phyloP scores from a whole-genome alignment of 495 filamentous ascomycete species.

The Xylaria acuta region DNA sequence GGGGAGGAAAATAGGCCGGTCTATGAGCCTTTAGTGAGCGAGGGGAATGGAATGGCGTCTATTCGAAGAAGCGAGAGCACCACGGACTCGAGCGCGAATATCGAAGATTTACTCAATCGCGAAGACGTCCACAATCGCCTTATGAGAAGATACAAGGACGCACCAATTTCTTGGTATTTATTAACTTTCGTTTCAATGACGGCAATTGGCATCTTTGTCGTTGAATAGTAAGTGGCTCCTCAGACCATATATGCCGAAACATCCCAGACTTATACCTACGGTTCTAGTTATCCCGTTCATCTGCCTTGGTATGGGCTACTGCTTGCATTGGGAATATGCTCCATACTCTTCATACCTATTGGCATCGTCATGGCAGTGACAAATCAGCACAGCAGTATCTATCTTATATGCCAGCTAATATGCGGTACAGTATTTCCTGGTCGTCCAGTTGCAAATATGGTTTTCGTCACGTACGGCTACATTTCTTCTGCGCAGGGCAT shows the following conservation, averaged over 20 bases:
- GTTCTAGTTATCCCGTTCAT: constrained; percentile 70
- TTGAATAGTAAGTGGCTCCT: constrained; percentile 66
- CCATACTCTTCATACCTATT: constrained; percentile 77
- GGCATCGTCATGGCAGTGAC: constrained; percentile 88
- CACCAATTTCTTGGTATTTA: constrained; percentile 80
- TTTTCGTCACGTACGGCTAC: constrained; percentile 85
- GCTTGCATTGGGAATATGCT: constrained; percentile 74
- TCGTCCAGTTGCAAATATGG: constrained; percentile 85
- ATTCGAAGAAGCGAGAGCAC: constrained; percentile 24
- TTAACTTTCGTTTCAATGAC: constrained; percentile 71
- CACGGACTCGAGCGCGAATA: constrained; percentile 46
- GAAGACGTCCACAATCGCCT: constrained; percentile 82
- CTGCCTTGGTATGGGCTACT: constrained; percentile 80
- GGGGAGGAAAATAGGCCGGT: constrained; percentile 47
- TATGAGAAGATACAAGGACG: constrained; percentile 76
- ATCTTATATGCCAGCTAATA: constrained; percentile 82
- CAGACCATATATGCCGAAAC: background rate
- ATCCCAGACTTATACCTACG: constrained; percentile 9
- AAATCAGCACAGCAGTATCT: constrained; percentile 81
- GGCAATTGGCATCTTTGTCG: constrained; percentile 79
- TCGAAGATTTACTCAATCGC: constrained; percentile 64
- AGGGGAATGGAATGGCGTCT: constrained; percentile 31
- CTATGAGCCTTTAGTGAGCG: constrained; percentile 52
- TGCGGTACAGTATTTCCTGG: constrained; percentile 81
- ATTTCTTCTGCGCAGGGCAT: constrained; percentile 84